Base-by-base conservation (phyloP, 1,284 basidiomycete species). In the Sanguinoderma infundibulare region DNA sequence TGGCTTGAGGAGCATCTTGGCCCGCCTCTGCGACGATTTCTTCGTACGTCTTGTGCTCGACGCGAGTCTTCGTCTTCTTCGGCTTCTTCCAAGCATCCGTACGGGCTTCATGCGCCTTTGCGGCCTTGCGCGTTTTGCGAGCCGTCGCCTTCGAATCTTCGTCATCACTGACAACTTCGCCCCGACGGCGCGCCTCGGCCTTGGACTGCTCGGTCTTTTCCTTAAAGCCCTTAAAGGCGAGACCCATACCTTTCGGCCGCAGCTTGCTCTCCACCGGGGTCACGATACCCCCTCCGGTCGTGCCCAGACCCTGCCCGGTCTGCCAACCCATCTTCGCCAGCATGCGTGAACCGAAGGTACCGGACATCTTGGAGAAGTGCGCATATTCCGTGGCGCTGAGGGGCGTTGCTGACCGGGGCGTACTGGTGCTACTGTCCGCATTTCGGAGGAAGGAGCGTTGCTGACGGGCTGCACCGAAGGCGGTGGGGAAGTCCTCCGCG, bases 291-390 rank as follows among this genome's bases (percentile, higher is more conserved):
- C 91, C 87, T 7, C 91, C 91, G 2, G 82, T 78, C 0, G 82
- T 77, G 69, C 96, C 96, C 17, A 98, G 81, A 72, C 96, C 96
- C 22, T 86, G 85, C 7, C 96, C 91, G 0, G 89, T 79, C 71
- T 90, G 81, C 96, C 96, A 98, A 14, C 96, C 96, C 89, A 96
- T 95, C 78, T 95, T 97, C 42, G 87, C 85, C n/a, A 98, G 85
- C 84, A 98, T 86, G 57, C 89, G 87, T 10, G 95, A 90, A 69
- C 95, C 96, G 65, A 95, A 90, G 0, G 89, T 82, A 24, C 86
- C 83, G 32, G 86, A 81, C 10, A 98, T 81, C 68, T 91, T 93
- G 68, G 78, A 83, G 74, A 98, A 95, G 70, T 98, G 95, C 15
- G 81, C 79, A 57, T 82, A 80, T 68, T 98, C 96, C 17, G 81